phyloP scores from a whole-genome alignment of 192 early-diverging fungal species.

The Lobosporangium transversale region DNA sequence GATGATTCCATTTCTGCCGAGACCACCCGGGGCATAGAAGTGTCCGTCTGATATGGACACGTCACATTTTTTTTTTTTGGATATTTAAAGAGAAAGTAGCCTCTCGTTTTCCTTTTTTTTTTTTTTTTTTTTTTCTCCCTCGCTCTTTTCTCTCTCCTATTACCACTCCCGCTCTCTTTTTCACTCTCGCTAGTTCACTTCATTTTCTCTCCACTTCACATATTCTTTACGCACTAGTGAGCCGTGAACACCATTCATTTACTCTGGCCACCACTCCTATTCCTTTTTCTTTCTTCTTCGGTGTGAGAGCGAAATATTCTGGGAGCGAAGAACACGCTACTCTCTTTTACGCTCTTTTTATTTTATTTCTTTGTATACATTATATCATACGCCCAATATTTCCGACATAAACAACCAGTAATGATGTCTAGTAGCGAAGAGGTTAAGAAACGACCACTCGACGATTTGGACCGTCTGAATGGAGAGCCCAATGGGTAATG shows the following conservation, averaged over 20 bases:
- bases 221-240: no score
- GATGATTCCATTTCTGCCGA: no score
- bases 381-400: neutral
- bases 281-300: neutral
- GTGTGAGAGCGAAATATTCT: no score
- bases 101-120: slow-evolving; percentile 15
- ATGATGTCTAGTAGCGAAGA: slow-evolving; percentile 51
- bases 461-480: slow-evolving; percentile 20
- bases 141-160: slow-evolving; percentile 1
- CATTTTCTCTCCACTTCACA: neutral
- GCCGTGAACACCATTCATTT: no score
- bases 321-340: no score
- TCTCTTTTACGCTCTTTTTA: neutral
- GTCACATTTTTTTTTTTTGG: slow-evolving; percentile 20
- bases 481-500: slow-evolving; percentile 28
- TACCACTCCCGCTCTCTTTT: slow-evolving; percentile 2
- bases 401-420: neutral
- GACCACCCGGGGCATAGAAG: no score
- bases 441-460: slow-evolving; percentile 50
- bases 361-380: neutral
- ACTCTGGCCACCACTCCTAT: neutral
- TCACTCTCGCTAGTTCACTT: neutral
- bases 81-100: neutral
- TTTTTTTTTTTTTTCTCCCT: slow-evolving; percentile 1
- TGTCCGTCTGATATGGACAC: no score